A percentile compares a stretch with the other conserved stretches of the same genome.
These are phyloP conservation scores for Bipolaris victoriae DNA, from an alignment of 2,329 filamentous ascomycete genomes.

Conservation along the genomic window DNA sequence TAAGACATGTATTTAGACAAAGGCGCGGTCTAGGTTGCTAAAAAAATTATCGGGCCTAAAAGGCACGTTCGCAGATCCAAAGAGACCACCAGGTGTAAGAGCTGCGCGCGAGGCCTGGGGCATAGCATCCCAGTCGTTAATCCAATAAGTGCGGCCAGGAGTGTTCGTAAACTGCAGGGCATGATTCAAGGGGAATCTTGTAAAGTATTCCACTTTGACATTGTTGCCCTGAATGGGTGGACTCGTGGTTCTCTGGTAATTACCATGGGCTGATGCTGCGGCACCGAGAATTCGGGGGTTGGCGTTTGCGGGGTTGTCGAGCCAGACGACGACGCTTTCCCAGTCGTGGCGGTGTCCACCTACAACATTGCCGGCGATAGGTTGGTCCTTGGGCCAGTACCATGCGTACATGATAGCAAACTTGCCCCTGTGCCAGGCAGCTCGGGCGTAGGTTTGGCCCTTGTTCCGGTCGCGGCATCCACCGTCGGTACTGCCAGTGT, in stretches of 20 bases:
- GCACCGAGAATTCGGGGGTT: not conserved
- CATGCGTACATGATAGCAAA: constrained; percentile 8
- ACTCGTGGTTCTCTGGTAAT: not conserved
- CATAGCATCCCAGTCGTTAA: constrained; percentile 4
- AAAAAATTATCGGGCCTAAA: not conserved
- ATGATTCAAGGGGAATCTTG: not conserved
- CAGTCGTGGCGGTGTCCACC: constrained; percentile 6
- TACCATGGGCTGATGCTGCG: not conserved
- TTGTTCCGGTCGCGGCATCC: constrained; percentile 1
- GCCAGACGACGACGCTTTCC: not conserved
- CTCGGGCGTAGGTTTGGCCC: constrained; percentile 4
- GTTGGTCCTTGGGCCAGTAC: constrained; percentile 9
- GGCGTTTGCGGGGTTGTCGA: not conserved
- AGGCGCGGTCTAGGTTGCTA: not conserved
- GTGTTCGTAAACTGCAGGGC: constrained; percentile 3
- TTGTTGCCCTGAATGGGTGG: not conserved
- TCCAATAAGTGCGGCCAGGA: not conserved
- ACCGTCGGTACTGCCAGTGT: not conserved
- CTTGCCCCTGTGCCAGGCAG: constrained; percentile 6
- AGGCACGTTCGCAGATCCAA: not conserved
- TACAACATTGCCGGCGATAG: not conserved
- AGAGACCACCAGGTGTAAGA: not conserved
- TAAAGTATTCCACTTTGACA: not conserved
- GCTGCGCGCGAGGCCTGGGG: not conserved
- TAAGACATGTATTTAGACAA: not conserved